Conservation (phyloP, 2,329 filamentous ascomycete species). For the Furcasterigmium furcatum region DNA sequence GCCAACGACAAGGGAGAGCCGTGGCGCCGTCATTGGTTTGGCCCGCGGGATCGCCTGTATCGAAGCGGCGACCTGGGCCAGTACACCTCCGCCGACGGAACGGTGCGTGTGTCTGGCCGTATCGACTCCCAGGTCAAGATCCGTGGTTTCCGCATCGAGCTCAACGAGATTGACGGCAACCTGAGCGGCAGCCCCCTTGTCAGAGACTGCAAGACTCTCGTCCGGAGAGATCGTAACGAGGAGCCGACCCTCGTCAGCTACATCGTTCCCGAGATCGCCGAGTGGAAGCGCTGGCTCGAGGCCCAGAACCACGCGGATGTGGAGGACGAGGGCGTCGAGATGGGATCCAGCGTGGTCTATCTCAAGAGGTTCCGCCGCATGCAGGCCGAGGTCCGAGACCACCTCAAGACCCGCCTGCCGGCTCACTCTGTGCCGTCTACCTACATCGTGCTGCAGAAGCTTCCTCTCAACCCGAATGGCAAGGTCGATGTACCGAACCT, state of each 20-base stretch:
- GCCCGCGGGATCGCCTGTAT: constrained; percentile 83
- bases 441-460: constrained; percentile 19
- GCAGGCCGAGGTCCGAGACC: constrained; percentile 54
- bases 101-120: constrained; percentile 75
- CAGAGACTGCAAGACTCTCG: constrained; percentile 80
- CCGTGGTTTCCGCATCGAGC: constrained; percentile 90
- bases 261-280: constrained; percentile 75
- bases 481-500: constrained; percentile 77
- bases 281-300: constrained; percentile 69
- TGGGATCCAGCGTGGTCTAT: constrained; percentile 38
- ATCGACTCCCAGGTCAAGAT: constrained; percentile 93
- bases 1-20: constrained; percentile 56
- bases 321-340: constrained; percentile 47
- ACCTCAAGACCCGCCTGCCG: constrained; percentile 70
- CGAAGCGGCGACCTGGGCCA: constrained; percentile 82
- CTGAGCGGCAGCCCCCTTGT: constrained; percentile 72
- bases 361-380: constrained; percentile 41
- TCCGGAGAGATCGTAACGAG: constrained; percentile 79
- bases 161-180: constrained; percentile 88
- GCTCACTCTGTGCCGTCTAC: constrained; percentile 12
- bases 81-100: constrained; percentile 66
- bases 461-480: constrained; percentile 74
- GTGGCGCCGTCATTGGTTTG: constrained; percentile 77
- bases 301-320: constrained; percentile 50
- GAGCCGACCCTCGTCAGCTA: constrained; percentile 87